Evolutionary conservation across 208 protist genomes (phyloP), one percentile per base, ranked within the genome.

Genomic region (Balamuthia mandrillaris): DNA sequence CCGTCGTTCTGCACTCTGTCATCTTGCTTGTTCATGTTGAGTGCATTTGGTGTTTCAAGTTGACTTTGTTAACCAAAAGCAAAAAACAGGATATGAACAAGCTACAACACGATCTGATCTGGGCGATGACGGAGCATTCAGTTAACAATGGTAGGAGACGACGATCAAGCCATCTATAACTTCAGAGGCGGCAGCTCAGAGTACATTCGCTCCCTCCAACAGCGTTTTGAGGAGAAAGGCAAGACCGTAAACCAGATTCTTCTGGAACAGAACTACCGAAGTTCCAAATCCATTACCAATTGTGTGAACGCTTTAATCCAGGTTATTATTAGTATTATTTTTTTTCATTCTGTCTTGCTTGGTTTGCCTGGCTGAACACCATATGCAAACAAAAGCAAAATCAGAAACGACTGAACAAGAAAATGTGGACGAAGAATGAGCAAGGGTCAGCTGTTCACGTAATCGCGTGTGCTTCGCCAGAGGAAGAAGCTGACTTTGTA

Each of bases 141-240:
- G 14, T 45, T 77, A 39, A 77, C 66, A 18, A 45, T 77, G 37
- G 66, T 77, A 1, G 66, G 66, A 24, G 66, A 77, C 37, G 66
- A 77, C 16, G 66, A 77, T 31, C 66, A 77, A n/a, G 49, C 44
- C 42, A 77, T 77, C 29, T 77, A 47, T 31, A 45, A 45, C 37
- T 77, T 77, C n/a, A n/a, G n/a, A n/a, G n/a, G n/a, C n/a, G n/a
- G n/a, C n/a, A n/a, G n/a, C n/a, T n/a, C n/a, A n/a, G n/a, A n/a
- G n/a, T n/a, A n/a, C n/a, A n/a, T n/a, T n/a, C n/a, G n/a, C n/a
- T n/a, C n/a, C n/a, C n/a, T n/a, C n/a, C n/a, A n/a, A n/a, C n/a
- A n/a, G n/a, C n/a, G n/a, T n/a, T n/a, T n/a, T n/a, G n/a, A n/a
- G n/a, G n/a, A n/a, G n/a, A n/a, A n/a, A n/a, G n/a, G n/a, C n/a